phyloP scores from a whole-genome alignment of 108 stramenopile genomes.

The Skeletonema grethae region DNA sequence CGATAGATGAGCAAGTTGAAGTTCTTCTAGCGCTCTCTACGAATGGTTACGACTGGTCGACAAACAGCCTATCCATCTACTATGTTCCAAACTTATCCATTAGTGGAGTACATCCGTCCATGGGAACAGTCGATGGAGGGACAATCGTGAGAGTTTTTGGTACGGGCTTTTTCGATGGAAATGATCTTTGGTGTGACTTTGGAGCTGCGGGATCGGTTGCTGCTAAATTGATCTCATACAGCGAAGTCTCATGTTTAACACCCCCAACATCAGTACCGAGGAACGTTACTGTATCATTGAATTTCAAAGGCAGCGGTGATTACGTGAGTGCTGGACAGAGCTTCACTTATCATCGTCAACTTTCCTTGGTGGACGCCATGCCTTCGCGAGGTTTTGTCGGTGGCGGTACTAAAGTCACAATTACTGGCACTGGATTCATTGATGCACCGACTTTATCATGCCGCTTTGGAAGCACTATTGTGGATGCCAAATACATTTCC shows the following conservation, averaged over 20 bases:
- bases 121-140: constrained; percentile 41
- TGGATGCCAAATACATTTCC: constrained; percentile 34
- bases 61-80: constrained; percentile 15
- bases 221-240: constrained; percentile 29
- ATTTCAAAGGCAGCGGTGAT: constrained; percentile 12
- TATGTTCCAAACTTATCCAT: constrained; percentile 34
- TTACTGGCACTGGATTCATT: constrained; percentile 43
- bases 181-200: constrained; percentile 48
- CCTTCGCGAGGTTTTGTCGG: constrained; percentile 40
- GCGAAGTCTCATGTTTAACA: constrained; percentile 24
- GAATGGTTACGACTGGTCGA: constrained; percentile 42
- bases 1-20: constrained; percentile 11
- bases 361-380: constrained; percentile 27
- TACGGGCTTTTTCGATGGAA: constrained; percentile 36
- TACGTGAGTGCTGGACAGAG: constrained; percentile 4
- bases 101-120: constrained; percentile 22
- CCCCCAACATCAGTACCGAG: constrained; percentile 18
- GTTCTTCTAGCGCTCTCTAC: constrained; percentile 42
- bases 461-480: constrained; percentile 30
- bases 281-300: constrained; percentile 32
- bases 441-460: constrained; percentile 35
- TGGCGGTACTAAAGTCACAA: constrained; percentile 44
- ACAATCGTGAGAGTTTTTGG: constrained; percentile 32
- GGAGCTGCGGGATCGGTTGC: constrained; percentile 23
- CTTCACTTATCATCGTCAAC: constrained; percentile 30